A percentile compares a stretch with the other conserved stretches of the same genome.
Evolutionary conservation across 768 basidiomycete species (phyloP).

Genomic region (Hericium rajendrae): DNA sequence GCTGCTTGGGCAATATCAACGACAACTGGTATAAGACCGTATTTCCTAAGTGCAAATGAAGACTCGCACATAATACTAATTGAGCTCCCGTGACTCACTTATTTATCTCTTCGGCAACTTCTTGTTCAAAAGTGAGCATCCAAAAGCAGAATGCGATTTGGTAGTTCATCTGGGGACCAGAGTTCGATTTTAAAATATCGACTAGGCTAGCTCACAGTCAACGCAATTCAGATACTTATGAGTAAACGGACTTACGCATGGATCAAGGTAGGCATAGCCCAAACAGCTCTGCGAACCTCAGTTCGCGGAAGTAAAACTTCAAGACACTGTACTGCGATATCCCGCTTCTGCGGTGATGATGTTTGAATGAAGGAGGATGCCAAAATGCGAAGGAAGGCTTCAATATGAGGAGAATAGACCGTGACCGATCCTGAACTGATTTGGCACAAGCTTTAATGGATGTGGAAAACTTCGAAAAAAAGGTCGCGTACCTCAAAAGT

Average conservation of each 20-base stretch:
- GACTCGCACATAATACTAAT: too few species aligned
- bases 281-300: constrained; percentile 71
- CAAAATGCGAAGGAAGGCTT: constrained; percentile 26
- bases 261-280: constrained; percentile 62
- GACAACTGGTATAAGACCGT: constrained; percentile 79
- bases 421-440: constrained; percentile 20
- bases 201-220: constrained; percentile 45
- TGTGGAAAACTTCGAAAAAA: neutral
- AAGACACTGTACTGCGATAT: constrained; percentile 86
- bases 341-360: constrained; percentile 57
- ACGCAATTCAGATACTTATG: neutral
- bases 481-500: constrained; percentile 52
- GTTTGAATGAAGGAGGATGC: constrained; percentile 22
- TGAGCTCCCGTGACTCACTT: constrained; percentile 39
- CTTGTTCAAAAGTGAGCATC: constrained; percentile 86
- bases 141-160: constrained; percentile 90
- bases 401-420: constrained; percentile 18
- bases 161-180: constrained; percentile 91
- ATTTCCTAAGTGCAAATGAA: constrained; percentile 46
- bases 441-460: neutral
- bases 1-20: constrained; percentile 79
- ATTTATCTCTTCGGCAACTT: constrained; percentile 79
- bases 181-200: constrained; percentile 71
- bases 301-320: constrained; percentile 77
- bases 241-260: constrained; percentile 39